phyloP scores from a whole-genome alignment of 2,329 filamentous ascomycete species.

The Exophiala sp. region DNA sequence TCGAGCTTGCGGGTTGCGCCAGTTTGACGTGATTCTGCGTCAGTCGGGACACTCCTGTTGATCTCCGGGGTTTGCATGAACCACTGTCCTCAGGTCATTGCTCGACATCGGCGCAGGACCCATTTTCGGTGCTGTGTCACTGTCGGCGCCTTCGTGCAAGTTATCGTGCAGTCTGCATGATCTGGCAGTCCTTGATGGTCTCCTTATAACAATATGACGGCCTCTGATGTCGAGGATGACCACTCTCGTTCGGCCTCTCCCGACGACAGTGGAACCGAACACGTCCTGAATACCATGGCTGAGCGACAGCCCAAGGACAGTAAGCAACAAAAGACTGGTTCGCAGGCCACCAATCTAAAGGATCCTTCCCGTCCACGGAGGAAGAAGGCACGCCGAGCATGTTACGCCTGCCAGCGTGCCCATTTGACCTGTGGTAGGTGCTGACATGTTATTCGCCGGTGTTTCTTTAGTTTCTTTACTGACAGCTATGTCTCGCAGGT shows the following conservation, averaged over 20 bases:
- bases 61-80: constrained; percentile 8
- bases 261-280: constrained; percentile 38
- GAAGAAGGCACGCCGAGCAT: constrained; percentile 94
- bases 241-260: constrained; percentile 34
- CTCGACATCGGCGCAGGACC: constrained; percentile 5
- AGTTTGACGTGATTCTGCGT: constrained; percentile 8
- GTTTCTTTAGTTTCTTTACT: constrained; percentile 25
- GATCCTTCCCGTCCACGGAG: constrained; percentile 83
- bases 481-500: constrained; percentile 53
- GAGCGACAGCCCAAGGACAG: constrained; percentile 39
- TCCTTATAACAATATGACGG: constrained; percentile 34
- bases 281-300: constrained; percentile 37
- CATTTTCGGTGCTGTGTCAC: constrained; percentile 15
- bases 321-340: constrained; percentile 58
- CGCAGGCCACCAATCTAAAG: constrained; percentile 59
- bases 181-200: constrained; percentile 21
- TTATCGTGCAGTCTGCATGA: constrained; percentile 14
- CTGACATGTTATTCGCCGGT: constrained; percentile 6
- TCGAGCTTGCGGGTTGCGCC: background rate
- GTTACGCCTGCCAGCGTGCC: constrained; percentile 93
- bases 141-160: constrained; percentile 18
- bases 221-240: constrained; percentile 36
- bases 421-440: constrained; percentile 96
- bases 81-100: constrained; percentile 3
- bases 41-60: constrained; percentile 3